Conservation (phyloP, 768 basidiomycete species). For the Mycena rosella region DNA sequence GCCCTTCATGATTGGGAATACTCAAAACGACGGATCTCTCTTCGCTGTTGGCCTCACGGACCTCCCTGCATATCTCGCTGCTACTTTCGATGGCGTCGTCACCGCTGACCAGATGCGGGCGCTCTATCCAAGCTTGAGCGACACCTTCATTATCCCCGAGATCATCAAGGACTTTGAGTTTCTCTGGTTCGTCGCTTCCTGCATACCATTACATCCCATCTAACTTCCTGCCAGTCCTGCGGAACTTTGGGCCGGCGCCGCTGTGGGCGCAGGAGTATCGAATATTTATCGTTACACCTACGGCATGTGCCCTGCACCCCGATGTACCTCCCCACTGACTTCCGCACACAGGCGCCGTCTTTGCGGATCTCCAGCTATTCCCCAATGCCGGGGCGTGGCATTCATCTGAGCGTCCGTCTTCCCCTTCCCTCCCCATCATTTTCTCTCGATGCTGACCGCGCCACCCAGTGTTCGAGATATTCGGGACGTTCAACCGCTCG, state of each 20-base stretch:
- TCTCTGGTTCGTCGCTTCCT: slow-evolving; percentile 14
- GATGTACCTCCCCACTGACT: neutral
- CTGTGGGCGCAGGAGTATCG: neutral
- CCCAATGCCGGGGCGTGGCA: slow-evolving; percentile 42
- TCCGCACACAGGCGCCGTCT: slow-evolving; percentile 27
- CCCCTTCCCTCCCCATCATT: neutral
- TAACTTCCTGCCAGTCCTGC: slow-evolving; percentile 1
- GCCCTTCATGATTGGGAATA: slow-evolving; percentile 37
- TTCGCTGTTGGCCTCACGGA: slow-evolving; percentile 33
- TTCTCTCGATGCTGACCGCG: neutral
- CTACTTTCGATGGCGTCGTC: slow-evolving; percentile 12
- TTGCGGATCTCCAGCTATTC: slow-evolving; percentile 39
- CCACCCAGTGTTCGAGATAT: slow-evolving; percentile 38
- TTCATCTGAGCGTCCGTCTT: slow-evolving; percentile 29
- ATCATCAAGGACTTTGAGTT: slow-evolving; percentile 34
- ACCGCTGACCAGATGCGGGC: slow-evolving; percentile 26
- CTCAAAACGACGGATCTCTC: slow-evolving; percentile 36
- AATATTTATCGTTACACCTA: neutral
- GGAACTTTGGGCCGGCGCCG: neutral
- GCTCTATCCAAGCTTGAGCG: slow-evolving; percentile 39
- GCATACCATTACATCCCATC: neutral
- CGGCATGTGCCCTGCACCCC: neutral
- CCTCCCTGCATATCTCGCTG: slow-evolving; percentile 31
- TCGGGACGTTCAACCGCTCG: slow-evolving; percentile 42
- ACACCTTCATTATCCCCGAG: slow-evolving; percentile 29